Evolutionary conservation across 345 rosid species (phyloP).

Genomic region (Theobroma cacao): DNA sequence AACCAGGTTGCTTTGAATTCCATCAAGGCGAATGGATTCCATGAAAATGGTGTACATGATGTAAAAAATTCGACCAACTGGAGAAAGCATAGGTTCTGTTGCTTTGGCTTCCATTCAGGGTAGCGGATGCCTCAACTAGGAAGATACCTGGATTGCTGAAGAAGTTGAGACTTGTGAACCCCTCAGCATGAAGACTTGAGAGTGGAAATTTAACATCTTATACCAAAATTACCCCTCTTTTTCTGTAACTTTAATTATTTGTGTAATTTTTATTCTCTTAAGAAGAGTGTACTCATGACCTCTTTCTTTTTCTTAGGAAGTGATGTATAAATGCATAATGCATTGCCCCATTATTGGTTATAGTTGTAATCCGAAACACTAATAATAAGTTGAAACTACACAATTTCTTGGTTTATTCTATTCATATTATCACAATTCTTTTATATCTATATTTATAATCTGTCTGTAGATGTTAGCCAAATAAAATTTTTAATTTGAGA

Average conservation of each 20-base stretch:
- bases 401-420: too few relatives aligned
- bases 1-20: slow-evolving; percentile 21
- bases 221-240: neutral
- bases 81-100: slow-evolving; percentile 32
- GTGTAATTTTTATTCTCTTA: neutral
- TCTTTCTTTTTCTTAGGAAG: neutral
- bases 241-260: neutral
- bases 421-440: too few relatives aligned
- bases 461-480: too few relatives aligned
- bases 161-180: neutral
- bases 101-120: slow-evolving; percentile 22
- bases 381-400: too few relatives aligned
- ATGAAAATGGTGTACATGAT: slow-evolving; percentile 12
- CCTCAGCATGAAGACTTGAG: neutral
- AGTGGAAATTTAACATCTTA: neutral
- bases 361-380: too few relatives aligned
- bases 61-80: slow-evolving; percentile 11
- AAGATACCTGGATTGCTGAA: neutral
- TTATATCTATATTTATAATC: too few relatives aligned
- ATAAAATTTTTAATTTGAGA: too few relatives aligned
- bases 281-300: neutral
- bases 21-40: slow-evolving; percentile 15
- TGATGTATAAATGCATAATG: neutral
- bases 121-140: neutral
- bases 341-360: too few relatives aligned